Percentiles rank a stretch among this genome's conserved stretches.
phyloP scores from a whole-genome alignment of 192 early-diverging fungal genomes.

The Lunasporangiospora selenospora region DNA sequence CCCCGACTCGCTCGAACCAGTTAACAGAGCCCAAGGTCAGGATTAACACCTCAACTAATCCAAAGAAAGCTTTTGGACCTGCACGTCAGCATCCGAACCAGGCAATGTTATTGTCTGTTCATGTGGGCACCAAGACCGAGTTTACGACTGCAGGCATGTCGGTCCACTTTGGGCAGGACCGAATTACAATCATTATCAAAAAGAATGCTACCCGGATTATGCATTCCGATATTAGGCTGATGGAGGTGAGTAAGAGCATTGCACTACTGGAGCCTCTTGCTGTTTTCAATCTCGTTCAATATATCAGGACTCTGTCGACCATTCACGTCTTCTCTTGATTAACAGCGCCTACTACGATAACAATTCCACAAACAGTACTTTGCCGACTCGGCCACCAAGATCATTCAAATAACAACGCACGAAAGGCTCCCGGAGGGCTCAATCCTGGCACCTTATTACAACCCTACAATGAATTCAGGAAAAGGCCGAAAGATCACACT shows the following conservation, averaged over 20 bases:
- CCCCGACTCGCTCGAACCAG: no score
- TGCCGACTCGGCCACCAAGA: conserved; percentile 11
- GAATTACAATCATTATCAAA: conserved; percentile 22
- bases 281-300: no score
- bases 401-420: conserved; percentile 20
- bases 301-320: no score
- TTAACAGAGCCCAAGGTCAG: no score
- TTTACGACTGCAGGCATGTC: conserved; percentile 14
- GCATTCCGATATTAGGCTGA: conserved; percentile 14
- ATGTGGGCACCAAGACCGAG: conserved; percentile 18
- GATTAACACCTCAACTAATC: no score
- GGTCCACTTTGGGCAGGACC: conserved; percentile 22
- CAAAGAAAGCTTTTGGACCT: not conserved
- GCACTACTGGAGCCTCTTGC: no score
- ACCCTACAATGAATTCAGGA: conserved; percentile 10
- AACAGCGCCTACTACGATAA: no score
- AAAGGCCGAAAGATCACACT: conserved; percentile 17
- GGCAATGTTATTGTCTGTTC: conserved; percentile 24
- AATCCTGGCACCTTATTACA: conserved; percentile 15
- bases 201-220: conserved; percentile 19
- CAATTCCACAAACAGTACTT: no score
- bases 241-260: conserved; percentile 8
- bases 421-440: conserved; percentile 18
- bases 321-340: no score
- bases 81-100: no score